phyloP scores from a whole-genome alignment of 306 rosid genomes.

The Vachellia collinsii region DNA sequence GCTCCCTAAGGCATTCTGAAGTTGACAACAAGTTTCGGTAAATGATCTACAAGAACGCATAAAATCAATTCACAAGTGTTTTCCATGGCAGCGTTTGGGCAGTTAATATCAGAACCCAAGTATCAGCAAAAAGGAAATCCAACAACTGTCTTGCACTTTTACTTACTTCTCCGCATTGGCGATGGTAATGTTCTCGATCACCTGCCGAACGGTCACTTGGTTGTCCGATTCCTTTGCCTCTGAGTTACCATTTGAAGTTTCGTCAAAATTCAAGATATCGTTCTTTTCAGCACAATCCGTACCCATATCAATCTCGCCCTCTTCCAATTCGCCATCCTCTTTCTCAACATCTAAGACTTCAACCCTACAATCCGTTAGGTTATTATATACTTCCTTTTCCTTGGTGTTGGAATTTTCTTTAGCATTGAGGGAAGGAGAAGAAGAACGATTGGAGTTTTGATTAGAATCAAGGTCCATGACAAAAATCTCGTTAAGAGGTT shows the following conservation, averaged over 20 bases:
- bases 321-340: slow-evolving; percentile 97
- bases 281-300: slow-evolving; percentile 44
- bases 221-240: slow-evolving; percentile 36
- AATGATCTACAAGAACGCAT: slow-evolving; percentile 68
- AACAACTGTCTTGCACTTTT: slow-evolving; percentile 45
- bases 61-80: slow-evolving; percentile 29
- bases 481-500: slow-evolving; percentile 74
- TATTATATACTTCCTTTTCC: slow-evolving; percentile 42
- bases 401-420: neutral
- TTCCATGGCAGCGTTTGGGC: slow-evolving; percentile 9
- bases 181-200: slow-evolving; percentile 55
- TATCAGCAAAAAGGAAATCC: slow-evolving; percentile 32
- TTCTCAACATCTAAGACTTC: slow-evolving; percentile 53
- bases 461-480: slow-evolving; percentile 61
- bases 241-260: slow-evolving; percentile 39
- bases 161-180: slow-evolving; percentile 82
- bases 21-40: slow-evolving; percentile 58
- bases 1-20: slow-evolving; percentile 50
- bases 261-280: slow-evolving; percentile 27
- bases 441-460: slow-evolving; percentile 19
- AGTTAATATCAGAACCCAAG: slow-evolving; percentile 18
- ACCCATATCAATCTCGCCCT: slow-evolving; percentile 98
- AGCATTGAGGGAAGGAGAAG: slow-evolving; percentile 16
- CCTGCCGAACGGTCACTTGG: slow-evolving; percentile 46
- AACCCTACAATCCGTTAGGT: slow-evolving; percentile 41